These are phyloP conservation scores for Larix kaempferi DNA, from an alignment of 75 land plant genomes.

Conservation along the genomic window DNA sequence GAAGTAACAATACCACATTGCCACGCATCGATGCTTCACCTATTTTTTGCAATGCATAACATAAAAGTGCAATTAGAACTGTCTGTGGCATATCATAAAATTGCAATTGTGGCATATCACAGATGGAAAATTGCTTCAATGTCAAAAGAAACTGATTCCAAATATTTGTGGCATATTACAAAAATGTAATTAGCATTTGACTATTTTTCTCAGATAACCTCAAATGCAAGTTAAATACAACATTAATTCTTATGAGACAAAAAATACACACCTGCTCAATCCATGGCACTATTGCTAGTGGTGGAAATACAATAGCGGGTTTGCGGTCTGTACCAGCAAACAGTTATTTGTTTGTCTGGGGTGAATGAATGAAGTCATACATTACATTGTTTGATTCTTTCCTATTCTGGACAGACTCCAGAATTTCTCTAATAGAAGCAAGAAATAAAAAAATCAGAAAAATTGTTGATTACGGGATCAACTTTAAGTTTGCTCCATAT, in stretches of 20 bases:
- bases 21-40: conserved; percentile 58
- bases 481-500: conserved; percentile 2
- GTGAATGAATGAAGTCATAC: background rate
- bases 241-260: background rate
- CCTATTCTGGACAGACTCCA: conserved; percentile 65
- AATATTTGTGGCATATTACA: too few relatives aligned
- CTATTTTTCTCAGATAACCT: background rate
- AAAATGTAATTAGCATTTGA: background rate
- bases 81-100: conserved; percentile 3
- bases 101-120: conserved; percentile 40
- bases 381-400: conserved; percentile 52
- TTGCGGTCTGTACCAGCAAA: conserved; percentile 70
- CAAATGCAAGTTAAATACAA: background rate
- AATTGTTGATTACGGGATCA: background rate
- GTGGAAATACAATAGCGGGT: conserved; percentile 74
- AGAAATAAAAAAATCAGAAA: background rate
- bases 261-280: conserved; percentile 68
- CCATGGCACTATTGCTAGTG: conserved; percentile 73
- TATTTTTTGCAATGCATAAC: conserved; percentile 48
- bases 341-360: conserved; percentile 38
- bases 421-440: conserved; percentile 47
- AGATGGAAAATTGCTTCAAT: too few relatives aligned
- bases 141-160: too few relatives aligned
- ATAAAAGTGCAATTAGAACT: background rate
- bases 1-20: conserved; percentile 73